Percentiles rank a stretch among this genome's conserved stretches.
phyloP scores from a whole-genome alignment of 768 basidiomycete species.

The Mycena sanguinolenta region DNA sequence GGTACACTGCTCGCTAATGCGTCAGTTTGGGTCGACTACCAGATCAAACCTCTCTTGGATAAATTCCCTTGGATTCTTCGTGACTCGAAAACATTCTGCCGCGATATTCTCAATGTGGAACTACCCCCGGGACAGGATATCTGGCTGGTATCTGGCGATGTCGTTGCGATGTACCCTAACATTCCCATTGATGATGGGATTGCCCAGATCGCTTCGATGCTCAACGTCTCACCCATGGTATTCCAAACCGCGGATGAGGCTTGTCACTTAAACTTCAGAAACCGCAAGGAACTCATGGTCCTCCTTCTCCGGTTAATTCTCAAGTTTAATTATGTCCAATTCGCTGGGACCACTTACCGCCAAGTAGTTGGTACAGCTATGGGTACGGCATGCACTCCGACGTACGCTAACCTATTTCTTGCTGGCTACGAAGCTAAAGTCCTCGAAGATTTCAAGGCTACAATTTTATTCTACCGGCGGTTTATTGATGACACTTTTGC shows the following conservation, averaged over 20 bases:
- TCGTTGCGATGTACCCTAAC: neutral
- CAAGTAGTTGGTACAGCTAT: conserved; percentile 34
- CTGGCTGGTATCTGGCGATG: neutral
- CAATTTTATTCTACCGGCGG: conserved; percentile 26
- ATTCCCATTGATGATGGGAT: neutral
- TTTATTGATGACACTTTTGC: conserved; percentile 36
- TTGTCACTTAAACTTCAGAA: neutral
- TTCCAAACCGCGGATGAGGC: conserved; percentile 19
- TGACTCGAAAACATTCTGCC: neutral
- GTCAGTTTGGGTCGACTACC: conserved; percentile 4
- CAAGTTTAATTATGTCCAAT: conserved; percentile 30
- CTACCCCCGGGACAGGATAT: neutral
- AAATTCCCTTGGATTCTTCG: conserved; percentile 1
- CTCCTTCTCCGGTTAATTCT: conserved; percentile 28
- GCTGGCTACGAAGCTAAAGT: conserved; percentile 17
- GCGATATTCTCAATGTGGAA: neutral
- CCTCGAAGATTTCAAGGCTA: conserved; percentile 24
- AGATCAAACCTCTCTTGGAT: neutral
- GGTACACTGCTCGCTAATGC: neutral
- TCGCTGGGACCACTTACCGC: conserved; percentile 13
- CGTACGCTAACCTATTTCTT: conserved; percentile 36
- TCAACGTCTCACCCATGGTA: conserved; percentile 13
- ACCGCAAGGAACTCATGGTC: conserved; percentile 23
- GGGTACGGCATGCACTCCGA: conserved; percentile 33
- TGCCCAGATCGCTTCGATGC: neutral